These are phyloP conservation scores for Sporothrix pseudoabietina DNA, from an alignment of 2,329 filamentous ascomycete genomes.

Conservation along the genomic window DNA sequence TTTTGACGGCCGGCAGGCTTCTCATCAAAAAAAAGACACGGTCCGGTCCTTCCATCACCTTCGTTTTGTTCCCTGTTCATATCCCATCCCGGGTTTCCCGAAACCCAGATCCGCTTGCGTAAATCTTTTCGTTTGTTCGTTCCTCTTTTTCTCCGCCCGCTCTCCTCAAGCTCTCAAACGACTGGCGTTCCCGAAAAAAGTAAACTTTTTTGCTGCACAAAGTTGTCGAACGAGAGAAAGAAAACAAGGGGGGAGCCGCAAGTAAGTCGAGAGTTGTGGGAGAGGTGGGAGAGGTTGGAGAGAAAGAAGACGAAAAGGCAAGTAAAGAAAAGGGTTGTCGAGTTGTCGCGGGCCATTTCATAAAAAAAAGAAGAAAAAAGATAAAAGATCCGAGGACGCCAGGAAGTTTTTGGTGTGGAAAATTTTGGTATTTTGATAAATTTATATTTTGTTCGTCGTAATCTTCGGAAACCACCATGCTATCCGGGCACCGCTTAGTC, in stretches of 20 bases:
- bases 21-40: not conserved
- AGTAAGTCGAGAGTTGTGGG: not conserved
- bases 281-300: not conserved
- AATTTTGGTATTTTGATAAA: constrained; percentile 7
- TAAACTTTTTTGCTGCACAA: constrained; percentile 26
- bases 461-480: not conserved
- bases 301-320: not conserved
- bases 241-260: constrained; percentile 7
- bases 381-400: constrained; percentile 25
- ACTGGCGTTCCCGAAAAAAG: constrained; percentile 14
- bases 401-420: constrained; percentile 1
- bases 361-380: constrained; percentile 13
- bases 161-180: not conserved
- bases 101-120: not conserved
- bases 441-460: constrained; percentile 5
- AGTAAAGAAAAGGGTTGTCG: not conserved
- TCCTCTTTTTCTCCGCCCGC: not conserved
- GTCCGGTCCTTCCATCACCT: constrained; percentile 18
- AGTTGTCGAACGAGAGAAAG: constrained; percentile 15
- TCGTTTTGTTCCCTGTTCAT: not conserved
- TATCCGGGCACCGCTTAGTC: constrained; percentile 43
- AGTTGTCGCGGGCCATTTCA: not conserved
- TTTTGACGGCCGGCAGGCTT: constrained; percentile 8
- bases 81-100: constrained; percentile 2
- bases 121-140: constrained; percentile 1